Percentiles rank a stretch among this genome's conserved stretches.
Evolutionary conservation across 352 stramenopile genomes (phyloP).

Genomic region (Phytophthora rubi): DNA sequence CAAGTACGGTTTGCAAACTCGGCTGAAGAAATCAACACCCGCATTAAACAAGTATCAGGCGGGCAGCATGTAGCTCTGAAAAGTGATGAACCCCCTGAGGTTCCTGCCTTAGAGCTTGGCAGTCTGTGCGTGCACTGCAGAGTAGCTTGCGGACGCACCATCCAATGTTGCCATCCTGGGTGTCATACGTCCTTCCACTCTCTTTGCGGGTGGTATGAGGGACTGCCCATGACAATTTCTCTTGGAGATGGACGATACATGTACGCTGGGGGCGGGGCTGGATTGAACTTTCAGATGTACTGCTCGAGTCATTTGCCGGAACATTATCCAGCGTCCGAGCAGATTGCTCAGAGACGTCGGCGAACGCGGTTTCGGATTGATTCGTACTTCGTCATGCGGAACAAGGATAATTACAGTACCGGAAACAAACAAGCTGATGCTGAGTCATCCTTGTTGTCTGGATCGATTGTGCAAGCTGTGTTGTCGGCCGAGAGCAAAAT

Average conservation of each 20-base stretch:
- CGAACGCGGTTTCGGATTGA: slow-evolving; percentile 77
- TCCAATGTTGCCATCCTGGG: slow-evolving; percentile 61
- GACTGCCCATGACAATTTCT: slow-evolving; percentile 72
- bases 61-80: slow-evolving; percentile 18
- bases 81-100: slow-evolving; percentile 15
- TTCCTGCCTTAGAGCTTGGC: slow-evolving; percentile 35
- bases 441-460: slow-evolving; percentile 51
- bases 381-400: slow-evolving; percentile 71
- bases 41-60: slow-evolving; percentile 34
- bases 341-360: slow-evolving; percentile 51
- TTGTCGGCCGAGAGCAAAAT: slow-evolving; percentile 48
- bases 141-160: slow-evolving; percentile 78
- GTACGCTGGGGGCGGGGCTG: slow-evolving; percentile 76
- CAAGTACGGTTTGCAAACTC: slow-evolving; percentile 65
- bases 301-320: slow-evolving; percentile 66
- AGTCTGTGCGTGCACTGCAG: slow-evolving; percentile 74
- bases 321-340: slow-evolving; percentile 52
- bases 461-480: slow-evolving; percentile 61
- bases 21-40: slow-evolving; percentile 55
- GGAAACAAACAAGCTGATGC: slow-evolving; percentile 26
- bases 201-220: slow-evolving; percentile 88
- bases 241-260: slow-evolving; percentile 58
- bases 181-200: slow-evolving; percentile 81
- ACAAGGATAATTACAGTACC: slow-evolving; percentile 49
- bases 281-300: slow-evolving; percentile 72